phyloP scores from a whole-genome alignment of 1,139 yeast genomes.

The Pichia sp. region DNA sequence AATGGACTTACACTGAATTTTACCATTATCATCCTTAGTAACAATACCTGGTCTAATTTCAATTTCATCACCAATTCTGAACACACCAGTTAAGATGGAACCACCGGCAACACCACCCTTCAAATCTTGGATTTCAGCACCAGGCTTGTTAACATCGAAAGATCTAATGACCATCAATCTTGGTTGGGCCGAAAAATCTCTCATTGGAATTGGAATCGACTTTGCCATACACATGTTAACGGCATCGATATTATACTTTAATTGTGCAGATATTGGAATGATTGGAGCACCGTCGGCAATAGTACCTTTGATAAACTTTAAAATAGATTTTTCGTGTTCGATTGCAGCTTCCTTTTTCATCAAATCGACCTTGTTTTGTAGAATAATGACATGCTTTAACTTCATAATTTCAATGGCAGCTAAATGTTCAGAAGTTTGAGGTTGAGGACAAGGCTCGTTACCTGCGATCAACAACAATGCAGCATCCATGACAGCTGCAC shows the following conservation, averaged over 20 bases:
- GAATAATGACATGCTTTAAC: slow-evolving; percentile 89
- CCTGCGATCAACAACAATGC: slow-evolving; percentile 95
- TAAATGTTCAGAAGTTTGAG: slow-evolving; percentile 98
- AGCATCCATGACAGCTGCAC: slow-evolving; percentile 99
- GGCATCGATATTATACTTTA: slow-evolving; percentile 97
- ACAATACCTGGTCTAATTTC: slow-evolving; percentile 99
- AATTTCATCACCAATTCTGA: slow-evolving; percentile 95
- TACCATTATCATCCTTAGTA: slow-evolving; percentile 82
- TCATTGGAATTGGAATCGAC: slow-evolving; percentile 91
- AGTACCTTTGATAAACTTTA: slow-evolving; percentile 92
- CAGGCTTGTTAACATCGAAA: slow-evolving; percentile 98
- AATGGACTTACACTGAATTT: slow-evolving; percentile 93
- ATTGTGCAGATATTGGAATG: slow-evolving; percentile 97
- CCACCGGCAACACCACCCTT: slow-evolving; percentile 99
- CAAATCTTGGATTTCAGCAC: slow-evolving; percentile 93
- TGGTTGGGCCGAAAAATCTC: slow-evolving; percentile 93
- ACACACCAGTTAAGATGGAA: slow-evolving; percentile 93
- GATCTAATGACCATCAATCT: slow-evolving; percentile 96
- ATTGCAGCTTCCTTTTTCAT: slow-evolving; percentile 96
- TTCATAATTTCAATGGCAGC: slow-evolving; percentile 99
- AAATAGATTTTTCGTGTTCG: slow-evolving; percentile 90
- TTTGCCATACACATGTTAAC: slow-evolving; percentile 95
- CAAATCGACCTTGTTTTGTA: slow-evolving; percentile 97
- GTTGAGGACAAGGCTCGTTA: slow-evolving; percentile 99
- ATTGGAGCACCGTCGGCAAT: slow-evolving; percentile 99